Percentiles rank a stretch among this genome's conserved stretches.
phyloP scores from a whole-genome alignment of 2,329 filamentous ascomycete species.

The Curvularia spicifera region DNA sequence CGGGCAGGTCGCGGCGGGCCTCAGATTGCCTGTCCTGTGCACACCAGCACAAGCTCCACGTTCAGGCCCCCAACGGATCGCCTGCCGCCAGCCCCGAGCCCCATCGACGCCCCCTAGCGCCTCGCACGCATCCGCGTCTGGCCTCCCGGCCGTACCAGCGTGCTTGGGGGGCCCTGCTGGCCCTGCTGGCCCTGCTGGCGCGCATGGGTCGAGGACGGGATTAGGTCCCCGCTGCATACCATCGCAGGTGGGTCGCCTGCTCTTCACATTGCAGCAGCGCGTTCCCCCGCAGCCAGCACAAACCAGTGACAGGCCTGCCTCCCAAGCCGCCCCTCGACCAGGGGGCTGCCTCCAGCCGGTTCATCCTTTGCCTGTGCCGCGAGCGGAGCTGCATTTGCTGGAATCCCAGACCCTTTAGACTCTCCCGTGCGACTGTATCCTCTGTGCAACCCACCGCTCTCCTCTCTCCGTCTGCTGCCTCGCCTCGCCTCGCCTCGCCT shows the following conservation, averaged over 20 bases:
- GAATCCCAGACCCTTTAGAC: constrained; percentile 19
- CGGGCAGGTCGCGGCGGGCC: background rate
- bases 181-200: constrained; percentile 2
- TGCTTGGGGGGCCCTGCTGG: background rate
- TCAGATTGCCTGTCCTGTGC: background rate
- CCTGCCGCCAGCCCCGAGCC: constrained; percentile 15
- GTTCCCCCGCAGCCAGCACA: constrained; percentile 18
- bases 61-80: constrained; percentile 15
- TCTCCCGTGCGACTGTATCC: constrained; percentile 16
- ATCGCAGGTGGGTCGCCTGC: constrained; percentile 13
- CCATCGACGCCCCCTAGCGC: constrained; percentile 6
- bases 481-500: too few relatives aligned
- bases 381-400: constrained; percentile 16
- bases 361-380: constrained; percentile 12
- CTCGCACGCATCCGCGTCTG: constrained; percentile 16
- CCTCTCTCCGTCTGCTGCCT: background rate
- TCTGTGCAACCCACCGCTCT: constrained; percentile 16
- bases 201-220: constrained; percentile 15
- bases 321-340: constrained; percentile 17
- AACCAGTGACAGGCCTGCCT: constrained; percentile 18
- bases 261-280: constrained; percentile 21
- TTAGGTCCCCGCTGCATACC: constrained; percentile 21
- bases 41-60: constrained; percentile 6
- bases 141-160: constrained; percentile 12
- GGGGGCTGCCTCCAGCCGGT: constrained; percentile 12